These are phyloP conservation scores for Salix suchowensis DNA, from an alignment of 345 rosid genomes.

Conservation along the genomic window DNA sequence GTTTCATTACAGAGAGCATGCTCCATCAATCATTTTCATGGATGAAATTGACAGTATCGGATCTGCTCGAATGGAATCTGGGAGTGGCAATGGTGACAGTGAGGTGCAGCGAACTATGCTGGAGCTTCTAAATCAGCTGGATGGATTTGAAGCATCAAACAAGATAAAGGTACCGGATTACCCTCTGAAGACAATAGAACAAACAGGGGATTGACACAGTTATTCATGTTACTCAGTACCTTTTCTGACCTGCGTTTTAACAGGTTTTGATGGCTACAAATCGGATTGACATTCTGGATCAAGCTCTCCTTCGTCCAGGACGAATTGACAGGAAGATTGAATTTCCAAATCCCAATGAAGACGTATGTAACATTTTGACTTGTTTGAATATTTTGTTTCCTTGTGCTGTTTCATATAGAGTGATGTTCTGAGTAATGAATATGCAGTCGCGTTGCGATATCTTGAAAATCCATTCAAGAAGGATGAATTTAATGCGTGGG, in stretches of 20 bases:
- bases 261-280: constrained; percentile 89
- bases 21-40: constrained; percentile 98
- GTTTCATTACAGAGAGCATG: constrained; percentile 66
- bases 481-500: constrained; percentile 97
- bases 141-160: constrained; percentile 98
- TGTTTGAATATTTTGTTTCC: background rate
- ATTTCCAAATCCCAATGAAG: constrained; percentile 77
- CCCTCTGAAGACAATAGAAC: background rate
- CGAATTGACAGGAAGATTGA: constrained; percentile 20
- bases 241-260: background rate
- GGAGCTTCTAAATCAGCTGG: constrained; percentile 99
- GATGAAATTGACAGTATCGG: constrained; percentile 98
- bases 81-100: constrained; percentile 98
- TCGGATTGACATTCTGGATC: constrained; percentile 20
- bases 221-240: background rate
- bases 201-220: background rate
- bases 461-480: constrained; percentile 93
- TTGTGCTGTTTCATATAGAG: background rate
- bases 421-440: constrained; percentile 5
- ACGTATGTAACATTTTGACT: constrained; percentile 32
- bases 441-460: constrained; percentile 90
- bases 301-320: constrained; percentile 14
- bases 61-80: constrained; percentile 99
- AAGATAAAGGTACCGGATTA: constrained; percentile 71
- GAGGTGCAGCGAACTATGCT: constrained; percentile 98